These are phyloP conservation scores for Penicillium longicatenatum DNA, from an alignment of 495 filamentous ascomycete species.

Conservation along the genomic window DNA sequence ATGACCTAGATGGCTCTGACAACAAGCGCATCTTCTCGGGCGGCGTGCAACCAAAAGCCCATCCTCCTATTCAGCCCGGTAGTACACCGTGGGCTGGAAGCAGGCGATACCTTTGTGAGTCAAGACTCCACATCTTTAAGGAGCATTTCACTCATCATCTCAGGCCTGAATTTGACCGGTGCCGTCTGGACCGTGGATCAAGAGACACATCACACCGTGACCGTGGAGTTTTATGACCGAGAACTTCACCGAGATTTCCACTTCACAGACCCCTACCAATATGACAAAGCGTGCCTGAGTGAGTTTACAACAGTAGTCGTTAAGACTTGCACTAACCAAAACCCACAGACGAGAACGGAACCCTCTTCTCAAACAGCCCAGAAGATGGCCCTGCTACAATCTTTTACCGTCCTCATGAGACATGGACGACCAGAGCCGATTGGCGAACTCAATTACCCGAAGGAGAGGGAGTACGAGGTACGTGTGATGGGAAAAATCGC, in stretches of 20 bases:
- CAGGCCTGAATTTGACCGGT: constrained; percentile 80
- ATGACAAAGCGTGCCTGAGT: constrained; percentile 92
- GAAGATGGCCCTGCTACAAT: constrained; percentile 72
- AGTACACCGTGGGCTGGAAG: constrained; percentile 96
- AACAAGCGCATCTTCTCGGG: constrained; percentile 65
- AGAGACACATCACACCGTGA: constrained; percentile 91
- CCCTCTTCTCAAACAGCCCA: constrained; percentile 82
- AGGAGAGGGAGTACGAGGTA: constrained; percentile 72
- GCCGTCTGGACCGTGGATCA: constrained; percentile 98
- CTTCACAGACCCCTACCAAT: constrained; percentile 89
- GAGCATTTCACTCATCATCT: constrained; percentile 33
- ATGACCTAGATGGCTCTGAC: constrained; percentile 42
- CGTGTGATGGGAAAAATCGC: neutral
- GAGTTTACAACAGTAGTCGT: constrained; percentile 20
- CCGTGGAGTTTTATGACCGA: constrained; percentile 95
- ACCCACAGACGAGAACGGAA: constrained; percentile 72
- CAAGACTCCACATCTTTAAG: no score
- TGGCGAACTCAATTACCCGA: constrained; percentile 84
- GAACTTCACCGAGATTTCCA: constrained; percentile 92
- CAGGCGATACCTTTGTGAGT: constrained; percentile 80
- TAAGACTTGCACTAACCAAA: constrained; percentile 19
- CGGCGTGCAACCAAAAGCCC: constrained; percentile 66
- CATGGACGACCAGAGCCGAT: constrained; percentile 87
- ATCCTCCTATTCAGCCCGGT: constrained; percentile 86
- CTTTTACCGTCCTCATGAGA: constrained; percentile 97